A percentile compares a stretch with the other conserved stretches of the same genome.
Conservation (phyloP, 139 green algal species). For the Chlorella sp. region DNA sequence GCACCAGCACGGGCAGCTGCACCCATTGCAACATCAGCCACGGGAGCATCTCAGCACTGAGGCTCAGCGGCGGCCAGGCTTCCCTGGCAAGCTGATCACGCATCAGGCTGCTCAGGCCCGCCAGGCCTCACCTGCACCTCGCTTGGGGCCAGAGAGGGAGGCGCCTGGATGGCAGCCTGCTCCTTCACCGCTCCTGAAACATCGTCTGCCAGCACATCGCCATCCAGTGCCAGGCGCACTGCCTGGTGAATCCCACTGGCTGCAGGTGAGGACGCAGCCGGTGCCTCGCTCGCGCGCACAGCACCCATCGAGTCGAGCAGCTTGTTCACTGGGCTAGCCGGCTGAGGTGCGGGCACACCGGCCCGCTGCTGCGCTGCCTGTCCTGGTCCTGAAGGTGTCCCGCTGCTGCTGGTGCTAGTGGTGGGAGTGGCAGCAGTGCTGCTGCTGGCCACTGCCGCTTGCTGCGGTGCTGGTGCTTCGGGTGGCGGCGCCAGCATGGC, state of each 20-base stretch:
- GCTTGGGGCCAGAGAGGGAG: too few species aligned
- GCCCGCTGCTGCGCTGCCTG: too few species aligned
- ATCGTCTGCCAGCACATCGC: neutral
- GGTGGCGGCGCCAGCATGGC: neutral
- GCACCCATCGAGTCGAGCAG: neutral
- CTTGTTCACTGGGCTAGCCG: neutral
- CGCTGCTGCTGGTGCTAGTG: neutral
- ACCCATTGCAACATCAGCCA: neutral
- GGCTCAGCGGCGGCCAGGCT: neutral
- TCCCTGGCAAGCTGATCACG: neutral
- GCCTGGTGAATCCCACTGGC: neutral
- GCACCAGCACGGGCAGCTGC: neutral
- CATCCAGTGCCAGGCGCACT: neutral
- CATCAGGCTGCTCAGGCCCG: neutral
- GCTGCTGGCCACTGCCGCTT: neutral
- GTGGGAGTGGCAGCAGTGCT: neutral
- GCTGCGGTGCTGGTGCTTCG: neutral
- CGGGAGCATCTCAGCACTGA: neutral
- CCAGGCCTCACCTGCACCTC: neutral
- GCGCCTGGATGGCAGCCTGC: neutral
- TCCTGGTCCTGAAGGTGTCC: neutral
- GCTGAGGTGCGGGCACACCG: neutral
- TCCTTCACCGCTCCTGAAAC: neutral
- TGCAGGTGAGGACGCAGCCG: too few species aligned
- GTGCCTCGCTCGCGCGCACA: neutral